Evolutionary conservation across 208 protist species (phyloP), one percentile per base, ranked within the genome.

Genomic region (Kentomonas sorsogonicus): DNA sequence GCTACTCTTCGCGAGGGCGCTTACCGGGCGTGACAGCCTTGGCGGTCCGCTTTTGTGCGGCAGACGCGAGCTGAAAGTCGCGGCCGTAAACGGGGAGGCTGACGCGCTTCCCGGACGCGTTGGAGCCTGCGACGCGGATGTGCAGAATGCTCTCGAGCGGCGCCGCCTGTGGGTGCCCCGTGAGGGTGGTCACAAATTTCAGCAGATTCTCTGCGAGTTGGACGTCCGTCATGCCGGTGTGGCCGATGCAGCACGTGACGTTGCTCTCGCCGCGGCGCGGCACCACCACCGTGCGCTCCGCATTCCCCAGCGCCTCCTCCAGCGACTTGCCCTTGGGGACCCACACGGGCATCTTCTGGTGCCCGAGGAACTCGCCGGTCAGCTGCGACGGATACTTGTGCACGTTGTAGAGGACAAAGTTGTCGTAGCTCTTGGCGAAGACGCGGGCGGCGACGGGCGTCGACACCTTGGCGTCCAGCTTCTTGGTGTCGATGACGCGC

Each of bases 281-380:
- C 59, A 91, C 51, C 16, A 95, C 88, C 15, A 81, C 80, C 4
- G 83, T 92, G 38, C 63, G 65, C 22, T 64, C 65, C 13, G 85
- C 83, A 10, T 60, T 58, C 44, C 57, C 41, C 33, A 95, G 59
- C 48, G 52, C 58, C 1, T 73, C 54, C 7, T 54, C 50, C 34
- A 95, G 74, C 30, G 44, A 65, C 4, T 72, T 77, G 43, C 73
- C 78, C 51, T 72, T 74, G 38, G 66, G 50, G 9, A 92, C 67
- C 88, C 88, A 95, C 25, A 90, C 72, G 3, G 88, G 88, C 36
- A 72, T 52, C n/a, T 72, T 69, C 39, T 76, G 81, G 56, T 95
- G 88, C 26, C 81, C 83, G 30, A 92, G 66, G 55, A 95, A 95
- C 66, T 95, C 88, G 23, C 88, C 88, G 5, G 84, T 82, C 13